Base-by-base conservation (phyloP, 2,329 filamentous ascomycete genomes). In the Cadophora sp. region DNA sequence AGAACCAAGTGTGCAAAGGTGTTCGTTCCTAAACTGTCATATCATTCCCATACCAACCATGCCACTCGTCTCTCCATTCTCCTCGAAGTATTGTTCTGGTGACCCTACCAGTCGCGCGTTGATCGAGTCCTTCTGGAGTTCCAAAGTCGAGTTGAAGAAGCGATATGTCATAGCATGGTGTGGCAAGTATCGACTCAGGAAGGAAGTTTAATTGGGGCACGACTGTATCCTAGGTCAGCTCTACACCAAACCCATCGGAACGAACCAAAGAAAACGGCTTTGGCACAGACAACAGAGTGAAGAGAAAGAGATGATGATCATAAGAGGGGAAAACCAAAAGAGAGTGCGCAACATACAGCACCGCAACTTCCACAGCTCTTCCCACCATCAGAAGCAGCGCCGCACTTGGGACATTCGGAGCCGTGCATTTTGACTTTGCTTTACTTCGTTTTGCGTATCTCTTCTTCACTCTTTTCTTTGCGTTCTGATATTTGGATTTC, bases 281-380 rank as follows among this genome's bases (percentile, higher is more conserved):
- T 34, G 5, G 31, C 11, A 5, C 5, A 43, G 6, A 43, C 34
- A 43, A 14, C 16, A 43, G 16, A 43, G 12, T 3, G 1, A 3
- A 43, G 40, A 43, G 12, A 43, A 34, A 16, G 14, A 7, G 11
- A 50, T 29, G 63, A n/a, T 50, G 50, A 9, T 2, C 4, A 11
- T 2, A 9, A 22, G 24, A 56, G 29, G 46, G 12, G 46, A 37
- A 60, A 43, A 64, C 8, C 29, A 29, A 37, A 19, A 58, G 26
- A 14, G 24, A 9, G 26, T 43, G 14, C 3, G 34, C 53, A 46
- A 65, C 75, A 61, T 68, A 77, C 75, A 73, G 74, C 74, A 65
- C 75, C 75, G 51, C 75, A 77, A 61, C 68, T 70, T 27, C 67
- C 65, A 59, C 75, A 77, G 66, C 69, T 74, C 74, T 76, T 77